A percentile compares a stretch with the other conserved stretches of the same genome.
Conservation (phyloP, 257 asterid species). For the Solanum chaucha region DNA sequence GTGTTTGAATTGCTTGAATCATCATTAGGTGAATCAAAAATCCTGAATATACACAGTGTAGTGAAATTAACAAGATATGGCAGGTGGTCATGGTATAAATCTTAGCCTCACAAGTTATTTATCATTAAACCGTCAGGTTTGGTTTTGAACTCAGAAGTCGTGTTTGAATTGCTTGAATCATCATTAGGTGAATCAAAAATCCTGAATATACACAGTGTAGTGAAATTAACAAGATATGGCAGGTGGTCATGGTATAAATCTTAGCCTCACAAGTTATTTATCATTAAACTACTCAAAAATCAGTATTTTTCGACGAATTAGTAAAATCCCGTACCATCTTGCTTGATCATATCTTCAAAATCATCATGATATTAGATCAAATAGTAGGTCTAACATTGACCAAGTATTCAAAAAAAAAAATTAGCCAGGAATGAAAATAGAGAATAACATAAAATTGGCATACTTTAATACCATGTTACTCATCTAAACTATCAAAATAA, state of each 20-base stretch:
- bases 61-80: not conserved
- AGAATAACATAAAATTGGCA: not conserved
- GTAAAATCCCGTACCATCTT: not conserved
- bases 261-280: not conserved
- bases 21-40: slow-evolving; percentile 59
- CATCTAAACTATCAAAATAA: not conserved
- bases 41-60: slow-evolving; percentile 19
- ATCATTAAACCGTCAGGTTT: slow-evolving; percentile 51
- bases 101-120: not conserved
- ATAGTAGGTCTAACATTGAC: not conserved
- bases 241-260: not conserved
- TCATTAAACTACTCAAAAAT: not conserved
- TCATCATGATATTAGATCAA: not conserved
- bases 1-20: slow-evolving; percentile 35
- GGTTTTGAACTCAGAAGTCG: slow-evolving; percentile 48
- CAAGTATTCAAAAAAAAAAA: not conserved
- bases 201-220: slow-evolving; percentile 17
- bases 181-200: slow-evolving; percentile 62
- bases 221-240: not conserved
- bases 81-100: not conserved
- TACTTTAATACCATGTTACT: not conserved
- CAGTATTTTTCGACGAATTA: not conserved
- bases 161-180: slow-evolving; percentile 35
- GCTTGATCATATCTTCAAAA: not conserved
- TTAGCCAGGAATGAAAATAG: not conserved